Evolutionary conservation across 371 early-diverging fungal genomes (phyloP).

Genomic region (Mortierella sp.): DNA sequence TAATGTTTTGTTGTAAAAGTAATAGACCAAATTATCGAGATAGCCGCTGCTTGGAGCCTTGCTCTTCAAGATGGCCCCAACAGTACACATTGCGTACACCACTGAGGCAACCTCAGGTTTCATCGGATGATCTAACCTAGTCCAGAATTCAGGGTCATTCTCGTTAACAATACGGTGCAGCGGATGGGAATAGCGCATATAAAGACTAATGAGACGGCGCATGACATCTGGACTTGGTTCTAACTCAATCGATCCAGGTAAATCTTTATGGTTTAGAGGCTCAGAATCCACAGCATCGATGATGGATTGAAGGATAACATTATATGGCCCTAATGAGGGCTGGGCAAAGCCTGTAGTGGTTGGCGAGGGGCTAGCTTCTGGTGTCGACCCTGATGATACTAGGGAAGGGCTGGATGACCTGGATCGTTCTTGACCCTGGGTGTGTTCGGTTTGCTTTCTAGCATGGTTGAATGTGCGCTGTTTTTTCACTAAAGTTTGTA

Average conservation of each 20-base stretch:
- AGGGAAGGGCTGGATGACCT: not conserved
- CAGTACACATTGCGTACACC: slow-evolving; percentile 50
- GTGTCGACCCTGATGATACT: not conserved
- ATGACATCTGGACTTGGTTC: slow-evolving; percentile 16
- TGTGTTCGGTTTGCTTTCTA: not conserved
- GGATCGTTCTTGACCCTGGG: not conserved
- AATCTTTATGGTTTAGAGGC: slow-evolving; percentile 1
- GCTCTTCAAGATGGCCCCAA: slow-evolving; percentile 29
- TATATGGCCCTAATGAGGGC: slow-evolving; percentile 5
- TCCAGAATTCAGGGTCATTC: slow-evolving; percentile 37
- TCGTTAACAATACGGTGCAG: slow-evolving; percentile 34
- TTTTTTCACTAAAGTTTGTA: not conserved
- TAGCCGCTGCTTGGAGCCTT: slow-evolving; percentile 7
- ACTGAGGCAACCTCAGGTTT: slow-evolving; percentile 27
- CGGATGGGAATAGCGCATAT: slow-evolving; percentile 40
- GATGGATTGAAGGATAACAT: slow-evolving; percentile 25
- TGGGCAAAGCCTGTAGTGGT: not conserved
- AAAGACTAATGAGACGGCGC: slow-evolving; percentile 30
- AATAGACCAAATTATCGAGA: slow-evolving; percentile 17
- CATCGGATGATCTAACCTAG: slow-evolving; percentile 34
- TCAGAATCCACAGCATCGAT: slow-evolving; percentile 16
- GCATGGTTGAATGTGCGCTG: not conserved
- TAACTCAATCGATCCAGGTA: slow-evolving; percentile 1
- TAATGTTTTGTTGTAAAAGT: slow-evolving; percentile 19
- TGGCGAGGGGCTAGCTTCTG: not conserved